phyloP scores from a whole-genome alignment of 352 stramenopile genomes.

The Pelagophyceae sp. region DNA sequence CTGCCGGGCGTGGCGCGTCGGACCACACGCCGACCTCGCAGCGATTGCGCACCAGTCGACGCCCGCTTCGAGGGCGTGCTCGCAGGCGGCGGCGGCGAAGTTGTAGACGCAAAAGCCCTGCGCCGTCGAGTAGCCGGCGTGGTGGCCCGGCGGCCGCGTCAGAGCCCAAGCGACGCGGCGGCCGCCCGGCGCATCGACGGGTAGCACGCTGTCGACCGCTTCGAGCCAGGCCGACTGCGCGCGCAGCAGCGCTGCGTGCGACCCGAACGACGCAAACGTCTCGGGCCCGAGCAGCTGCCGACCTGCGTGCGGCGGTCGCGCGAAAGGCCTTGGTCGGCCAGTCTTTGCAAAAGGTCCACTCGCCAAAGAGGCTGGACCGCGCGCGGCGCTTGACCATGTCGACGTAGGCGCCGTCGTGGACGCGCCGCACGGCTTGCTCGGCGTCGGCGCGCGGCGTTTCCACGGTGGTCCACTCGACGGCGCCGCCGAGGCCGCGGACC shows the following conservation, averaged over 20 bases:
- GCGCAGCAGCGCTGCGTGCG: background rate
- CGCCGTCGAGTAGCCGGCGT: constrained; percentile 57
- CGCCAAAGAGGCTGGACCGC: background rate
- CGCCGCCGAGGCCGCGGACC: background rate
- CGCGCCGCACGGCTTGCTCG: background rate
- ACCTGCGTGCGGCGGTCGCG: no score
- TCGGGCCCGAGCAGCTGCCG: background rate
- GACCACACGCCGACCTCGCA: no score
- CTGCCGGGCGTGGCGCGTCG: constrained; percentile 35
- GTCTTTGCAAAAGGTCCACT: no score
- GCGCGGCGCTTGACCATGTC: background rate
- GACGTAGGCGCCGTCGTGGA: background rate
- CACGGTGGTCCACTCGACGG: background rate
- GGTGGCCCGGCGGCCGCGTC: constrained; percentile 77
- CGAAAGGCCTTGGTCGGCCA: no score
- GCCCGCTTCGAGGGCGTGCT: constrained; percentile 28
- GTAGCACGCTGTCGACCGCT: constrained; percentile 16
- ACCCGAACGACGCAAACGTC: background rate
- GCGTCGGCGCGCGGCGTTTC: background rate
- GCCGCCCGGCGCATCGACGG: background rate
- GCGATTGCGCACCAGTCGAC: constrained; percentile 20
- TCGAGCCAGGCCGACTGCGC: background rate
- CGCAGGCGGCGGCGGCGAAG: constrained; percentile 64
- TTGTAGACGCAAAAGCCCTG: constrained; percentile 75
- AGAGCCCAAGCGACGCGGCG: constrained; percentile 23